These are phyloP conservation scores for Tylopilus subfusipes DNA, from an alignment of 768 basidiomycete genomes.

Conservation along the genomic window DNA sequence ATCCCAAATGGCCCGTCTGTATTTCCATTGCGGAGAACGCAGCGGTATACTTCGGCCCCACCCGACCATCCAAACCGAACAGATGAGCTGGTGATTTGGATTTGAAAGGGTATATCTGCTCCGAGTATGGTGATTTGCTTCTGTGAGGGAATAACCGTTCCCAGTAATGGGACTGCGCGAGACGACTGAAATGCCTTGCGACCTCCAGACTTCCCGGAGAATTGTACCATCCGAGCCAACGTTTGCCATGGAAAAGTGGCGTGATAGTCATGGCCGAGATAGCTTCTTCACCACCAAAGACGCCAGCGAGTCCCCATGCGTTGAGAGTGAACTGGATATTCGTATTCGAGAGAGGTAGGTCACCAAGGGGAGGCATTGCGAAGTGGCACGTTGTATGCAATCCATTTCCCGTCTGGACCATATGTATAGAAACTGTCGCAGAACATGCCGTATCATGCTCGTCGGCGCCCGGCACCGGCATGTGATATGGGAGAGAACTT, in stretches of 20 bases:
- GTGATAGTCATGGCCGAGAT: conserved; percentile 29
- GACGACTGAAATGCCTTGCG: conserved; percentile 27
- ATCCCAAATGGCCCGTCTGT: conserved; percentile 29
- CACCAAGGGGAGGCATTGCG: conserved; percentile 11
- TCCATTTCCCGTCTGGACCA: too few relatives aligned
- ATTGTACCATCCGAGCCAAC: conserved; percentile 36
- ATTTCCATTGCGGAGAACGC: conserved; percentile 26
- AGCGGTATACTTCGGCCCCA: conserved; percentile 26
- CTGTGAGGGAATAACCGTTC: conserved; percentile 23
- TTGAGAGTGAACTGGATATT: conserved; percentile 21
- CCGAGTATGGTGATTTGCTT: neutral
- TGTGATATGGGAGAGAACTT: too few relatives aligned
- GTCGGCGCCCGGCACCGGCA: too few relatives aligned
- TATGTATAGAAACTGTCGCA: neutral
- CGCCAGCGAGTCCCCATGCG: conserved; percentile 30
- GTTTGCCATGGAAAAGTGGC: conserved; percentile 26
- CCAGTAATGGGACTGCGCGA: conserved; percentile 28
- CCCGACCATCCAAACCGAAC: conserved; percentile 24
- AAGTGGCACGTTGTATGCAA: neutral
- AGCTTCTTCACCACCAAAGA: conserved; percentile 34
- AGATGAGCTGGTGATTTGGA: conserved; percentile 17
- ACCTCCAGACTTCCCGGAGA: conserved; percentile 30
- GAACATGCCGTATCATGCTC: too few relatives aligned
- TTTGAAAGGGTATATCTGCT: neutral
- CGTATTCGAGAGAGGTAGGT: neutral